Percentiles rank a stretch among this genome's conserved stretches.
phyloP scores from a whole-genome alignment of 2,329 filamentous ascomycete species.

The Colletotrichum lentis region DNA sequence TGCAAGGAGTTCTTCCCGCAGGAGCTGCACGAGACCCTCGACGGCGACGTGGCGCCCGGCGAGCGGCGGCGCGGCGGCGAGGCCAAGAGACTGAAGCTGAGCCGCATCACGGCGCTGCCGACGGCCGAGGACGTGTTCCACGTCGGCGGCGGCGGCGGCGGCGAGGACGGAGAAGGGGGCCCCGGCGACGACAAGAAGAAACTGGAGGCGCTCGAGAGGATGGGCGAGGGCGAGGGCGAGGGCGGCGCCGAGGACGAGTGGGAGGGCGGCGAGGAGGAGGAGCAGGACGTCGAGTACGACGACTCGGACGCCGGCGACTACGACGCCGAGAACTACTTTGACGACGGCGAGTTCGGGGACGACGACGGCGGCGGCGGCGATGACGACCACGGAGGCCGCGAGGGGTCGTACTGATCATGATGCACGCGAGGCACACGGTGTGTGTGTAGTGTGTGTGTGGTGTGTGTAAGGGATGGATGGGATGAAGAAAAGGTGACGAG shows the following conservation, averaged over 20 bases:
- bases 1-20: constrained; percentile 63
- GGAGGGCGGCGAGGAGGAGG: constrained; percentile 58
- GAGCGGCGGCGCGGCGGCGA: constrained; percentile 42
- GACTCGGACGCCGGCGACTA: constrained; percentile 69
- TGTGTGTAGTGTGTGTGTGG: not conserved
- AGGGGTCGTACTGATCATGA: constrained; percentile 38
- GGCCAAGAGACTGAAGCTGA: constrained; percentile 59
- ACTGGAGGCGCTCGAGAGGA: constrained; percentile 55
- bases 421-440: no score
- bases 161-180: constrained; percentile 42
- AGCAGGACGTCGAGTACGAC: constrained; percentile 61
- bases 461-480: no score
- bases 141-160: constrained; percentile 44
- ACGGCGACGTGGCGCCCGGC: constrained; percentile 51
- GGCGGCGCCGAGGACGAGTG: constrained; percentile 54
- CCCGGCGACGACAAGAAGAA: constrained; percentile 48
- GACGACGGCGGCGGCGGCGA: constrained; percentile 61
- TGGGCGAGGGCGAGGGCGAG: constrained; percentile 61
- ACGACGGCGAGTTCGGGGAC: constrained; percentile 64
- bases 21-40: constrained; percentile 64
- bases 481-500: not conserved
- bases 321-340: constrained; percentile 68
- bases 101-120: constrained; percentile 57
- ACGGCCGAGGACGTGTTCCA: constrained; percentile 62
- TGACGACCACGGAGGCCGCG: constrained; percentile 55